phyloP scores from a whole-genome alignment of 2,329 filamentous ascomycete genomes.

The Ophiostoma piceae region DNA sequence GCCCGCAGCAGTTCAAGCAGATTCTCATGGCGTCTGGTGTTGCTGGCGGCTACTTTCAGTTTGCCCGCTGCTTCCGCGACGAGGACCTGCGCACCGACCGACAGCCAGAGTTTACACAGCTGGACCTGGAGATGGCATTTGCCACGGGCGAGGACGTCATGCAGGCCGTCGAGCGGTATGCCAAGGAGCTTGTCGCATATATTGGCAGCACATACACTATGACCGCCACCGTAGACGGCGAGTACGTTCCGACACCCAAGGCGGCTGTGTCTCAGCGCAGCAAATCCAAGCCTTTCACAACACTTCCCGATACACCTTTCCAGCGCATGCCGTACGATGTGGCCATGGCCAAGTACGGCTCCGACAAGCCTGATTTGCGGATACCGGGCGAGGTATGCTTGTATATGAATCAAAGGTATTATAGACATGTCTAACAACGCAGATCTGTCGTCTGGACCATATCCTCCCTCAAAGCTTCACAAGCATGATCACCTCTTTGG shows the following conservation, averaged over 20 bases:
- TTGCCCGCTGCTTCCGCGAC: constrained; percentile 91
- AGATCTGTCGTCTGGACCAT: constrained; percentile 63
- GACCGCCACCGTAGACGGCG: constrained; percentile 31
- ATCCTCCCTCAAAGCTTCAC: constrained; percentile 60
- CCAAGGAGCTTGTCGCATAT: constrained; percentile 51
- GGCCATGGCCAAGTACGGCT: constrained; percentile 75
- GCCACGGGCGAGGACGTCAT: constrained; percentile 67
- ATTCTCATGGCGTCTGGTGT: constrained; percentile 91
- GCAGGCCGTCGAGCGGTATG: constrained; percentile 45
- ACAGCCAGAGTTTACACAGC: constrained; percentile 91
- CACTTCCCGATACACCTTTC: constrained; percentile 40
- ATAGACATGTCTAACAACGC: neutral
- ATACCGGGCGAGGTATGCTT: constrained; percentile 54
- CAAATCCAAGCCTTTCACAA: constrained; percentile 6
- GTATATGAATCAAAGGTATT: neutral
- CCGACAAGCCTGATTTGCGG: constrained; percentile 87
- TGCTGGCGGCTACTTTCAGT: constrained; percentile 71
- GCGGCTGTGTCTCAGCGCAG: neutral
- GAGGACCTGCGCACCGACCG: constrained; percentile 88
- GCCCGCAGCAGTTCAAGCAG: constrained; percentile 97
- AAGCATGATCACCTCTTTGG: constrained; percentile 66
- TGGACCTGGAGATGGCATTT: constrained; percentile 94
- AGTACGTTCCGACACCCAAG: constrained; percentile 22
- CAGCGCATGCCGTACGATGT: constrained; percentile 63
- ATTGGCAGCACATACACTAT: constrained; percentile 41